phyloP scores from a whole-genome alignment of 495 filamentous ascomycete species.

The Xylaria cubensis region DNA sequence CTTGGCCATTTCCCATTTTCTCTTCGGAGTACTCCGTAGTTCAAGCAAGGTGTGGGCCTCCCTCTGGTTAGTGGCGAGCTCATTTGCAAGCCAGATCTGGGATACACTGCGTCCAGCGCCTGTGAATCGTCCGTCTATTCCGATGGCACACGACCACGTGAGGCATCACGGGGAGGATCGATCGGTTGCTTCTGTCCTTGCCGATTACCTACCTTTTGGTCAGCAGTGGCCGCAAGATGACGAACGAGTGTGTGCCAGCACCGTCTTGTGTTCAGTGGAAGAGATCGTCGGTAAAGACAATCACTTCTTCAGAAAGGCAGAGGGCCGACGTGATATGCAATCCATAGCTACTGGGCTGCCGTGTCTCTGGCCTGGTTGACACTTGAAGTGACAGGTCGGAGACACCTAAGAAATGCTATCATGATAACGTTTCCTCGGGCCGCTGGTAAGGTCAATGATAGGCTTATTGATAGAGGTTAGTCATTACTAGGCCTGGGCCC shows the following conservation, averaged over 20 bases:
- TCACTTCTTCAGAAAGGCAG: background rate
- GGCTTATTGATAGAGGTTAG: background rate
- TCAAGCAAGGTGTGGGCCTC: background rate
- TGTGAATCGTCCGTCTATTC: conserved; percentile 1
- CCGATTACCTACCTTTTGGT: background rate
- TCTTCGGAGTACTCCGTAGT: conserved; percentile 13
- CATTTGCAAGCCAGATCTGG: conserved; percentile 7
- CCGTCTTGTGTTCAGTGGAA: background rate
- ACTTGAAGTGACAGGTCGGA: conserved; percentile 20
- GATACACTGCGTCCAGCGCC: background rate
- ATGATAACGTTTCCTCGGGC: conserved; percentile 10
- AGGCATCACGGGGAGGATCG: conserved; percentile 1
- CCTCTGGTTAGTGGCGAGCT: background rate
- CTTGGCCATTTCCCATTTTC: conserved; percentile 3
- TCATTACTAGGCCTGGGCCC: background rate
- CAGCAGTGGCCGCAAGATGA: background rate
- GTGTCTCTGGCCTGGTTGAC: background rate
- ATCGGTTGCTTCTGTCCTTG: background rate
- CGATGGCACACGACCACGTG: conserved; percentile 15
- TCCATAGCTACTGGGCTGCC: background rate
- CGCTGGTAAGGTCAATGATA: background rate
- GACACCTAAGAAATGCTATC: background rate
- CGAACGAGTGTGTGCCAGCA: background rate
- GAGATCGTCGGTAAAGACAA: background rate
- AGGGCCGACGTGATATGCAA: conserved; percentile 5